These are phyloP conservation scores for Stagonosporopsis tanaceti DNA, from an alignment of 2,329 filamentous ascomycete genomes.

Conservation along the genomic window DNA sequence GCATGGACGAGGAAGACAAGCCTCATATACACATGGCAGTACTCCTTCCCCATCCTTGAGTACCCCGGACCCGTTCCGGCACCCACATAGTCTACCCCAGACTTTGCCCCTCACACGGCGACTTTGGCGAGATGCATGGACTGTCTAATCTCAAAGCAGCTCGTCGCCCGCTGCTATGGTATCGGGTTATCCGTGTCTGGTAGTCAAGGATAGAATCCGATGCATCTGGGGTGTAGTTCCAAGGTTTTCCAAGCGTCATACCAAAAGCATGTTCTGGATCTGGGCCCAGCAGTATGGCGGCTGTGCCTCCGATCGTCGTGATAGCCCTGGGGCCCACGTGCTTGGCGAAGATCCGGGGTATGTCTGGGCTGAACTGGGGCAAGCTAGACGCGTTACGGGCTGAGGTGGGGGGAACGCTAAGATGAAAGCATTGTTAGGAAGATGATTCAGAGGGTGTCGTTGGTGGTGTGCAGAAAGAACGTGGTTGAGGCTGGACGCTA, in stretches of 20 bases:
- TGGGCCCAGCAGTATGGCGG: conserved; percentile 15
- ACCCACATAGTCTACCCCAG: conserved; percentile 19
- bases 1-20: conserved; percentile 14
- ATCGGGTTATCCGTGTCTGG: conserved; percentile 11
- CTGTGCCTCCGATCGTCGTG: conserved; percentile 12
- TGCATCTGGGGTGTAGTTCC: conserved; percentile 8
- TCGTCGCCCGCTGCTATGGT: conserved; percentile 17
- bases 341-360: conserved; percentile 20
- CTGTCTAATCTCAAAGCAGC: conserved; percentile 8
- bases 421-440: not conserved
- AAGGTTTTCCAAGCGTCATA: conserved; percentile 6
- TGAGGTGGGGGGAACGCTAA: not conserved
- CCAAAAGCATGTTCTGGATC: conserved; percentile 11
- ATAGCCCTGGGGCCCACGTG: conserved; percentile 14
- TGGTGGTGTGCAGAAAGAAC: conserved; percentile 1
- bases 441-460: not conserved
- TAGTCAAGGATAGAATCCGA: conserved; percentile 9
- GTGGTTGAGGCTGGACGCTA: conserved; percentile 12
- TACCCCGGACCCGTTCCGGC: conserved; percentile 18
- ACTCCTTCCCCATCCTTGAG: not conserved
- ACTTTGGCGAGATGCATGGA: conserved; percentile 1
- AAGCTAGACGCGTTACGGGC: conserved; percentile 4
- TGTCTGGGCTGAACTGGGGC: not conserved
- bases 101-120: conserved; percentile 7
- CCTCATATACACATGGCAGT: conserved; percentile 19